A percentile compares a stretch with the other conserved stretches of the same genome.
Evolutionary conservation across 2,329 filamentous ascomycete genomes (phyloP).

Genomic region (Alternaria conjuncta): DNA sequence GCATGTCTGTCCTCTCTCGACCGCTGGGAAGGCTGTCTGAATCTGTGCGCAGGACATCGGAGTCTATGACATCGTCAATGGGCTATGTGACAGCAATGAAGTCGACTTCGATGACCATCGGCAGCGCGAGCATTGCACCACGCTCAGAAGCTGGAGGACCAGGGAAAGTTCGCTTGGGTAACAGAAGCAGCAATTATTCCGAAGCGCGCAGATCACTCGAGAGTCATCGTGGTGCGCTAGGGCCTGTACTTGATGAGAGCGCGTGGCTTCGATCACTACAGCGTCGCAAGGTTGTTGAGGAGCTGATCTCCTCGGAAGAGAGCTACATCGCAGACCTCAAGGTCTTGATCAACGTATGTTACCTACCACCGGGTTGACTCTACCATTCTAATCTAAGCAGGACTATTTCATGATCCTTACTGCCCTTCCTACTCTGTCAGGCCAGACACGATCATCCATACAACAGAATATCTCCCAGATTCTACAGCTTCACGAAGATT

Average conservation of each 20-base stretch:
- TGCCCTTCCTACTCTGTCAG: conserved; percentile 70
- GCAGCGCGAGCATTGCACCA: conserved; percentile 72
- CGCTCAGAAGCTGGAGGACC: conserved; percentile 64
- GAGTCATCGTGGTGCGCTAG: conserved; percentile 55
- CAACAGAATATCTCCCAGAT: conserved; percentile 82
- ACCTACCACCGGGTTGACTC: background rate
- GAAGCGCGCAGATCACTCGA: conserved; percentile 68
- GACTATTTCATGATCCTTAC: conserved; percentile 66
- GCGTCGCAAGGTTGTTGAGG: conserved; percentile 80
- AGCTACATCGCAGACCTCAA: conserved; percentile 87
- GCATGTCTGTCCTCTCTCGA: conserved; percentile 13
- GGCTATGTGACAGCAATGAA: conserved; percentile 81
- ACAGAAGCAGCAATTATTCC: conserved; percentile 65
- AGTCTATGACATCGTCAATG: conserved; percentile 75
- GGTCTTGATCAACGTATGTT: conserved; percentile 79
- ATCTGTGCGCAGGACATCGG: conserved; percentile 49
- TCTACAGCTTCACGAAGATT: conserved; percentile 80
- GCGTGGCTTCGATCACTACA: conserved; percentile 75
- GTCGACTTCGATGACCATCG: conserved; percentile 79
- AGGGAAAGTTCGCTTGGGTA: conserved; percentile 65
- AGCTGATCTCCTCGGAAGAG: conserved; percentile 85
- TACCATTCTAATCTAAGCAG: conserved; percentile 25
- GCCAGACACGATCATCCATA: conserved; percentile 72
- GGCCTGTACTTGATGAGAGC: conserved; percentile 66
- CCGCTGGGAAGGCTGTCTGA: conserved; percentile 14